Conservation (phyloP, 495 filamentous ascomycete species). For the Tirmania nivea region DNA sequence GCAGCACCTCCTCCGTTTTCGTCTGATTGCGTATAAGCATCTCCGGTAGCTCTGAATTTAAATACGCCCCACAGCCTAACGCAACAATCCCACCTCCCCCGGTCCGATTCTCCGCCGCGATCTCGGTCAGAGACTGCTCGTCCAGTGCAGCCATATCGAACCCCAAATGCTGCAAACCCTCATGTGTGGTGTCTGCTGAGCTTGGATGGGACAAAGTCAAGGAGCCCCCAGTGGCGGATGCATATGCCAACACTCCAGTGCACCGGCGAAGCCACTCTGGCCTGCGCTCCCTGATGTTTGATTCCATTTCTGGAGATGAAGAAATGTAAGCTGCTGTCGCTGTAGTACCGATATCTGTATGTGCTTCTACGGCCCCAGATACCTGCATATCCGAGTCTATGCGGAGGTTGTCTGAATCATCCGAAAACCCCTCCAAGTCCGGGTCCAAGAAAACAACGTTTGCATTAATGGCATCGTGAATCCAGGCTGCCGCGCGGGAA, state of each 20-base stretch:
- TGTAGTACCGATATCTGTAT: background rate
- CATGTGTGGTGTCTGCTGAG: background rate
- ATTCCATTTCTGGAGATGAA: constrained; percentile 1
- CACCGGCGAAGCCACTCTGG: constrained; percentile 1
- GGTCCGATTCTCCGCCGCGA: constrained; percentile 4
- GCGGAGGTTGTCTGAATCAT: background rate
- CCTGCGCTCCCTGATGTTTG: background rate
- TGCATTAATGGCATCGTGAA: constrained; percentile 3
- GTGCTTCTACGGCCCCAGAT: background rate
- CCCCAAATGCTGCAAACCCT: background rate
- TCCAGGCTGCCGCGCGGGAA: constrained; percentile 3
- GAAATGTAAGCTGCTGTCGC: constrained; percentile 1
- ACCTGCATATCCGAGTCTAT: too few relatives aligned
- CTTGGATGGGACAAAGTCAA: background rate
- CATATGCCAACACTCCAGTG: constrained; percentile 7
- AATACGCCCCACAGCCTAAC: background rate
- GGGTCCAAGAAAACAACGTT: constrained; percentile 9
- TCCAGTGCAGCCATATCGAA: constrained; percentile 6
- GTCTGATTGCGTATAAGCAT: too few relatives aligned
- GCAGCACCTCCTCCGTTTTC: constrained; percentile 3
- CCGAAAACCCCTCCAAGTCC: constrained; percentile 10
- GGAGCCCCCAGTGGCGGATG: background rate
- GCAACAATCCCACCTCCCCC: constrained; percentile 4
- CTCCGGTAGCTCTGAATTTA: too few relatives aligned
- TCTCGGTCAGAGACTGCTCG: constrained; percentile 7